Base-by-base conservation (phyloP, 1,284 basidiomycete species). In the Fomitopsis pinicola region DNA sequence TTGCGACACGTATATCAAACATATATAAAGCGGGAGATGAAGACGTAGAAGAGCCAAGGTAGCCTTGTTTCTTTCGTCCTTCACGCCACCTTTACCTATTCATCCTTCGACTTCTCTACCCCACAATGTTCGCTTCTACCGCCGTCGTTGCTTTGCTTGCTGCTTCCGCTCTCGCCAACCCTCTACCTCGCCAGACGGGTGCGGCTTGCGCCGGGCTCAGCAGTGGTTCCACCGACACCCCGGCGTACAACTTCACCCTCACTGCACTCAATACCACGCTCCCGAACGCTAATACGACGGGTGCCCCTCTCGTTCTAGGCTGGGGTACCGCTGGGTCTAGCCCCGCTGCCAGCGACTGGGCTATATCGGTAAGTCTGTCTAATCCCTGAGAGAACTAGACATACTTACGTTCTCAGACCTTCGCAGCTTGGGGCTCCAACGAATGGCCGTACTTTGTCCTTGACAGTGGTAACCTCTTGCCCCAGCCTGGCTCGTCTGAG, bases 211-310 rank as follows among this genome's bases (percentile, higher is more conserved):
- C 54, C 4, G 62, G 62, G 3, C 35, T 61, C 46, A 57, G 57
- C 15, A 42, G 30, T 19, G 60, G 52, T 19, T 42, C 40, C 26
- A 48, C 57, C 14, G 60, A 52, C 38, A 40, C 33, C 33, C n/a
- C 59, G 35, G n/a, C 46, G 42, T 48, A 59, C 50, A 64, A 62
- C 61, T 55, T 65, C 62, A 56, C 57, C 42, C 50, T 66, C 52
- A 58, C 63, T 14, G 64, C 62, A 14, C 19, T 40, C 35, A 59
- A 59, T n/a, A 50, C 22, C 30, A 59, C 62, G 28, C 48, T 50
- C 0, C 52, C 57, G 22, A 62, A 62, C 40, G 30, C 59, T 8
- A 59, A 62, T 55, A 38, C 15, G 53, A 60, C 58, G 15, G 62
- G 62, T 4, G 58, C 52, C 8, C 59, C 64, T 5, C 59, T 63